These are phyloP conservation scores for Cucurbita moschata DNA, from an alignment of 306 rosid genomes.

Conservation along the genomic window DNA sequence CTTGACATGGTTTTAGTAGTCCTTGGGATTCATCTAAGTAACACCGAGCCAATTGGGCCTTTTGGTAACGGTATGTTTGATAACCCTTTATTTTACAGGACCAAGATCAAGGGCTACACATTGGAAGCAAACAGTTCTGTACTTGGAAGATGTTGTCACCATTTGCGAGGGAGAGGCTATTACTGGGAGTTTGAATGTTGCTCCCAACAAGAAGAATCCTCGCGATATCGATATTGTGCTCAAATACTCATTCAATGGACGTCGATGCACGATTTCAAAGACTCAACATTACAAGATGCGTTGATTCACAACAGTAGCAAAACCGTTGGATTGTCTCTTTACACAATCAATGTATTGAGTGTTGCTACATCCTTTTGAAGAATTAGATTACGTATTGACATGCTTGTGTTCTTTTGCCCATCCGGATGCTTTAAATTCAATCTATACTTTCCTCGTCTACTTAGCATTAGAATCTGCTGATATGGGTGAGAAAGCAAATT, in stretches of 20 bases:
- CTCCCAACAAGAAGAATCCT: constrained; percentile 73
- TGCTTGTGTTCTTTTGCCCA: background rate
- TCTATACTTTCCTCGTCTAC: background rate
- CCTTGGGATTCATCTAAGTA: background rate
- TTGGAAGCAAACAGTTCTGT: constrained; percentile 96
- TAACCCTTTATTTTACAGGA: constrained; percentile 27
- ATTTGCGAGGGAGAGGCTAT: constrained; percentile 78
- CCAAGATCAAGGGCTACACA: constrained; percentile 80
- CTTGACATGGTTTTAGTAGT: background rate
- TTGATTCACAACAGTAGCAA: constrained; percentile 8
- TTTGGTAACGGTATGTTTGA: background rate
- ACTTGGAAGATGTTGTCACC: constrained; percentile 80
- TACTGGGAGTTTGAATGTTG: constrained; percentile 62
- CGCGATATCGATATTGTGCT: constrained; percentile 80
- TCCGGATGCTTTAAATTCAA: background rate
- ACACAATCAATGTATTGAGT: background rate
- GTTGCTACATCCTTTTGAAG: background rate
- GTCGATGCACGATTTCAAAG: constrained; percentile 44
- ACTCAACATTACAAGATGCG: constrained; percentile 83
- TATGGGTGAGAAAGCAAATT: background rate
- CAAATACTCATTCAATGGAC: constrained; percentile 65
- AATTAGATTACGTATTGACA: background rate
- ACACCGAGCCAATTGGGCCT: too few species aligned
- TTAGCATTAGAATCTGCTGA: background rate
- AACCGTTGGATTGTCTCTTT: background rate